Evolutionary conservation across 805 yeast species (phyloP), one percentile per base, ranked within the genome.

Genomic region (Candida arabinofermentans): DNA sequence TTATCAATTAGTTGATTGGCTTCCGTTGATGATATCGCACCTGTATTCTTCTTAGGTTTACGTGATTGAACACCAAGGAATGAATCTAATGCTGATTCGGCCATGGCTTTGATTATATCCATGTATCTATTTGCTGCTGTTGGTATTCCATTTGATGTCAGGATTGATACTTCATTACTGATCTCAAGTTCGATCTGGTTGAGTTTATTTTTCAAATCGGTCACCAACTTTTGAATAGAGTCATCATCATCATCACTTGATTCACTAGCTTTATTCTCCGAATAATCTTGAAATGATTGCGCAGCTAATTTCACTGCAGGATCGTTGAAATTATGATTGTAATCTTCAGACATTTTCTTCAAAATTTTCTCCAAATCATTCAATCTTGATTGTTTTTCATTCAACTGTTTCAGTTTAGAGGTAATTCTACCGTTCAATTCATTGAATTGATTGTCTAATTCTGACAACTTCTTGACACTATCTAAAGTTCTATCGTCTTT

Each of bases 311-410:
- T 87, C 16, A 90, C 96, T 0, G 90, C 95, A 7, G 79, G 77
- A 62, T 90, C 96, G 57, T 90, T 88, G 65, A 88, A 78, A 54
- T 88, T 84, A 36, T 85, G 86, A 53, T 88, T 86, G 62, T 85
- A 89, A n/a, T 75, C 74, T 3, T 67, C 55, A 8, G 70, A 59
- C 63, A 90, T 66, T 5, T 63, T 62, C 2, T 62, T 59, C 37
- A 87, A 57, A 14, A 84, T 69, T 2, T 42, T 36, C 46, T 78
- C 82, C 43, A 83, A 58, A 3, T 38, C 50, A 43, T 18, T 44
- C 32, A 44, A 67, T 49, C 40, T 58, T 41, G 23, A 43, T 42
- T 37, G 44, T 18, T 32, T 36, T 3, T 38, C 50, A 43, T 17
- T 44, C 31, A 44, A 67, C 49, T 40, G 57, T 40, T 24, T 43